Conservation (phyloP, 495 filamentous ascomycete genomes). For the Aspergillus leporis region DNA sequence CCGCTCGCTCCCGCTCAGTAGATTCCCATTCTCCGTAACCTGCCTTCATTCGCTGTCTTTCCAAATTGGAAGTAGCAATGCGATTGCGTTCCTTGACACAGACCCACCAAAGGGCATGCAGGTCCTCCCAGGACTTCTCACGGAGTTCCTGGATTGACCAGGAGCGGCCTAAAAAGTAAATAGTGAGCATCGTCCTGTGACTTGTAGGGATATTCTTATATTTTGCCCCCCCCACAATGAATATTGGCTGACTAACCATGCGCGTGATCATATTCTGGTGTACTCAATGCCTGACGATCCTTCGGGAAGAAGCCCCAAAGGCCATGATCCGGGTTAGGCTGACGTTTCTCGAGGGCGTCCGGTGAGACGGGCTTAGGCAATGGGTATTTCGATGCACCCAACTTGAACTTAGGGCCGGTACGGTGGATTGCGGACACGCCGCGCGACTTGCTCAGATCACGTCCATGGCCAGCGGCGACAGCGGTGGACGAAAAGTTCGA, state of each 20-base stretch:
- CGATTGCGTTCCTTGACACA: slow-evolving; percentile 92
- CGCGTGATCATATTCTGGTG: slow-evolving; percentile 63
- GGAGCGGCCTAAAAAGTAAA: slow-evolving; percentile 56
- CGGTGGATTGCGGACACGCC: slow-evolving; percentile 78
- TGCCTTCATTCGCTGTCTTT: slow-evolving; percentile 62
- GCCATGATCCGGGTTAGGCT: slow-evolving; percentile 69
- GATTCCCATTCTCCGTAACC: slow-evolving; percentile 70
- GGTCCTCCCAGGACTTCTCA: slow-evolving; percentile 87
- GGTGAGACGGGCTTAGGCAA: slow-evolving; percentile 69
- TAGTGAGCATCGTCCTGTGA: slow-evolving; percentile 17
- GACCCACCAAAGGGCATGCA: slow-evolving; percentile 92
- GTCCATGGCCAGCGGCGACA: slow-evolving; percentile 35
- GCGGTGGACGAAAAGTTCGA: slow-evolving; percentile 50
- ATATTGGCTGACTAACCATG: slow-evolving; percentile 55
- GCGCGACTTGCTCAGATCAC: slow-evolving; percentile 54
- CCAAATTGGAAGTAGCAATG: slow-evolving; percentile 71
- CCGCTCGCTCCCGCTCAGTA: slow-evolving; percentile 56
- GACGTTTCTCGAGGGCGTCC: slow-evolving; percentile 43
- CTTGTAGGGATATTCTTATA: neutral
- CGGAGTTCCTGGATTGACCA: slow-evolving; percentile 91
- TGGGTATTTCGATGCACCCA: slow-evolving; percentile 67
- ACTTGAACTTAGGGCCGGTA: slow-evolving; percentile 69
- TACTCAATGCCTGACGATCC: slow-evolving; percentile 60
- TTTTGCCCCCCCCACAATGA: neutral
- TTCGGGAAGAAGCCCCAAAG: slow-evolving; percentile 91